phyloP scores from a whole-genome alignment of 2,329 filamentous ascomycete species.

The Trichoderma citrinoviride region DNA sequence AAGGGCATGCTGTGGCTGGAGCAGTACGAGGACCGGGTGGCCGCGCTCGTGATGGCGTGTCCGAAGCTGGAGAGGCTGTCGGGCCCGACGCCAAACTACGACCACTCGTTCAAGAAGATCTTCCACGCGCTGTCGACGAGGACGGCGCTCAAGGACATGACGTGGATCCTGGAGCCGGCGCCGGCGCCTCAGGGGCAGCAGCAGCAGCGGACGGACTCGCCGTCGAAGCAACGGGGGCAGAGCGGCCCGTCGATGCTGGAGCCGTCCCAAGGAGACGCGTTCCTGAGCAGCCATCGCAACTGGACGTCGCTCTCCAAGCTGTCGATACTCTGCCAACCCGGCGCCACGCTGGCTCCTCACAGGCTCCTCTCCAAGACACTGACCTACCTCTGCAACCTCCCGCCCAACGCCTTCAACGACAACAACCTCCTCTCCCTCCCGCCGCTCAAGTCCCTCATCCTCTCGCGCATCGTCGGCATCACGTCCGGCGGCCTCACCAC shows the following conservation, averaged over 20 bases:
- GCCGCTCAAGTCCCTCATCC: constrained; percentile 51
- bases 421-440: constrained; percentile 54
- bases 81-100: constrained; percentile 54
- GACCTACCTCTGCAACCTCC: constrained; percentile 52
- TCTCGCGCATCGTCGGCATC: constrained; percentile 56
- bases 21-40: constrained; percentile 57
- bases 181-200: constrained; percentile 31
- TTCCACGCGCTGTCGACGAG: constrained; percentile 60
- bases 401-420: constrained; percentile 57
- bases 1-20: constrained; percentile 39
- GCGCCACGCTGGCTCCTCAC: constrained; percentile 53
- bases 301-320: constrained; percentile 57
- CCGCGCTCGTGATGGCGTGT: constrained; percentile 62
- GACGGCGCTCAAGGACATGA: constrained; percentile 53
- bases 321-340: constrained; percentile 57
- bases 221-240: constrained; percentile 9
- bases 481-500: constrained; percentile 55
- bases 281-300: constrained; percentile 51
- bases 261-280: constrained; percentile 40
- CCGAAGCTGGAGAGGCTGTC: constrained; percentile 60
- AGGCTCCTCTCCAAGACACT: constrained; percentile 52
- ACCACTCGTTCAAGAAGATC: constrained; percentile 55
- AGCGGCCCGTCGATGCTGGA: constrained; percentile 33
- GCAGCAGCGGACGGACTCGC: constrained; percentile 31
- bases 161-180: constrained; percentile 54